Conservation (phyloP, 768 basidiomycete genomes). For the Hypsizygus marmoreus region DNA sequence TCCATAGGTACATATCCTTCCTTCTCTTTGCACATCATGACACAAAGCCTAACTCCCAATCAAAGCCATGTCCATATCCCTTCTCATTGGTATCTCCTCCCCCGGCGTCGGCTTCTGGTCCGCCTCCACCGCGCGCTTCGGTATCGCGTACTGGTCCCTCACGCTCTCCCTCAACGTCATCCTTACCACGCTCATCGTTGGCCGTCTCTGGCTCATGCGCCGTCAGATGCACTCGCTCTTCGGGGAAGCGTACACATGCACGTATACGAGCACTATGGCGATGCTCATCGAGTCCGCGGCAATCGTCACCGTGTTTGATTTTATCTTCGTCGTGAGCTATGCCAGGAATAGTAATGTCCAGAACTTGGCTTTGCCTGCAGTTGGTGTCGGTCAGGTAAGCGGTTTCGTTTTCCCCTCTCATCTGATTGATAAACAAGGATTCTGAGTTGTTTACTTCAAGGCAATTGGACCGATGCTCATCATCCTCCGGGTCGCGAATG, state of each 20-base stretch:
- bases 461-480: slow-evolving; percentile 35
- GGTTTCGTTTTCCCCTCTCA: too few relatives aligned
- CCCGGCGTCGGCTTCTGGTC: slow-evolving; percentile 13
- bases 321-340: slow-evolving; percentile 33
- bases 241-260: slow-evolving; percentile 21
- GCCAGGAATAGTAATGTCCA: slow-evolving; percentile 8
- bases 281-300: slow-evolving; percentile 40
- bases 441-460: slow-evolving; percentile 20
- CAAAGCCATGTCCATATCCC: neutral
- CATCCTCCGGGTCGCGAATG: slow-evolving; percentile 35
- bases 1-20: slow-evolving; percentile 6
- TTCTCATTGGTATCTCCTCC: neutral
- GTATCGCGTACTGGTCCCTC: slow-evolving; percentile 27
- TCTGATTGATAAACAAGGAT: neutral
- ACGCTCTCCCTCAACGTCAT: slow-evolving; percentile 33
- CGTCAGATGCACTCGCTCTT: slow-evolving; percentile 16
- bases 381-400: slow-evolving; percentile 34
- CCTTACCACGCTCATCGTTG: slow-evolving; percentile 31
- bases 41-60: too few relatives aligned
- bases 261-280: slow-evolving; percentile 26
- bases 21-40: too few relatives aligned
- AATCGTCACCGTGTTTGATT: slow-evolving; percentile 23
- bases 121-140: slow-evolving; percentile 16
- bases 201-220: slow-evolving; percentile 26
- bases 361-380: slow-evolving; percentile 32